Percentiles rank a stretch among this genome's conserved stretches.
phyloP scores from a whole-genome alignment of 371 early-diverging fungal species.

The Mortierella sp. region DNA sequence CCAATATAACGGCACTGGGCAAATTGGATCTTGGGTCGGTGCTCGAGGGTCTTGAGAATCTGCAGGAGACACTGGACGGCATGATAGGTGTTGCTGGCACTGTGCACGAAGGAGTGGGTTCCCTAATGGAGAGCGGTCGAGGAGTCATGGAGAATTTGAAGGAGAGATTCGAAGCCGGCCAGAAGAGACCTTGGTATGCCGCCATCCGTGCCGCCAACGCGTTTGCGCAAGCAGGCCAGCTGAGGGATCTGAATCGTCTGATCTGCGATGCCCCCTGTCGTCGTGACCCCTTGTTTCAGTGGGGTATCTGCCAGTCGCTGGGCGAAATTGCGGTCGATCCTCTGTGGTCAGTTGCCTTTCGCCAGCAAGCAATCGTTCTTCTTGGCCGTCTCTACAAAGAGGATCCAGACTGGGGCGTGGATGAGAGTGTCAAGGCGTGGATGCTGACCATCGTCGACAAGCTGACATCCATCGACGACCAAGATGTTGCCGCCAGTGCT shows the following conservation, averaged over 20 bases:
- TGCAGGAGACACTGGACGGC: not conserved
- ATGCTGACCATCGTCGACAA: not conserved
- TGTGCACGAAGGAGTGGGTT: not conserved
- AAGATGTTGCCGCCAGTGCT: not conserved
- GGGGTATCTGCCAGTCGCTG: constrained; percentile 7
- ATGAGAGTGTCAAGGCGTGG: not conserved
- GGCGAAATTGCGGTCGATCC: not conserved
- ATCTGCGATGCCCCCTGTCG: no score
- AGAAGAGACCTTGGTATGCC: not conserved
- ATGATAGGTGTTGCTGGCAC: not conserved
- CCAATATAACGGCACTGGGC: not conserved
- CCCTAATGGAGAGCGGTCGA: not conserved
- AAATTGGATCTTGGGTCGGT: not conserved
- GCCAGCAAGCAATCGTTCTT: not conserved
- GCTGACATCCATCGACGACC: not conserved
- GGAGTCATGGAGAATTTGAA: not conserved
- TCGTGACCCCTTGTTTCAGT: not conserved
- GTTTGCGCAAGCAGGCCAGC: not conserved
- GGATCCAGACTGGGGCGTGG: not conserved
- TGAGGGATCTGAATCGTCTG: not conserved
- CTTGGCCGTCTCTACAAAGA: not conserved
- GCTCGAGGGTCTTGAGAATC: not conserved
- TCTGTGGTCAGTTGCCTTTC: not conserved
- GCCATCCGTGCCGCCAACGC: not conserved
- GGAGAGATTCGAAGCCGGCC: not conserved